Percentiles rank a stretch among this genome's conserved stretches.
phyloP scores from a whole-genome alignment of 202 grass and related monocot genomes.

The Elaeis oleifera region DNA sequence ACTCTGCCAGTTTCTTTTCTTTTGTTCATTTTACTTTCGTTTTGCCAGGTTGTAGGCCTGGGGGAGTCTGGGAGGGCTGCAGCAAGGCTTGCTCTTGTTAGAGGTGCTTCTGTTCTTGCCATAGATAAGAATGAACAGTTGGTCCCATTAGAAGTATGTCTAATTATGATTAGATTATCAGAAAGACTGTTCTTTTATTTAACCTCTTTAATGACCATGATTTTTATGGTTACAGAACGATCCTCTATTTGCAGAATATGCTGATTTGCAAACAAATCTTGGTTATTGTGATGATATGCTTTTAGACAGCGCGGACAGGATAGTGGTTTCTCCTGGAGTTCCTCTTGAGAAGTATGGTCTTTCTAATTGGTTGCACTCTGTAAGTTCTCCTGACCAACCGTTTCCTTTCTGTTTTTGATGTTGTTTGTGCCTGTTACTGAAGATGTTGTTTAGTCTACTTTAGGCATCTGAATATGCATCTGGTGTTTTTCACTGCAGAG shows the following conservation, averaged over 20 bases:
- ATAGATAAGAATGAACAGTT: slow-evolving; percentile 10
- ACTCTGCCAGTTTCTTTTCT: no score
- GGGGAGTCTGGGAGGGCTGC: slow-evolving; percentile 15
- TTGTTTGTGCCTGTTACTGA: no score
- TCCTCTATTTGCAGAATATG: slow-evolving; percentile 8
- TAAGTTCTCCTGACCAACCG: background rate
- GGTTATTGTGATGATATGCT: background rate
- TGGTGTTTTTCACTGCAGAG: no score
- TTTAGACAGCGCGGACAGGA: slow-evolving; percentile 1
- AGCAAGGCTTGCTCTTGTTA: slow-evolving; percentile 12
- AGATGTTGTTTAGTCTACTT: no score
- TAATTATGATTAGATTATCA: background rate
- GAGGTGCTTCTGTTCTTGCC: slow-evolving; percentile 23
- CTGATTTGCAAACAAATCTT: slow-evolving; percentile 3
- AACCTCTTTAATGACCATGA: background rate
- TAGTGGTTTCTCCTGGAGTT: slow-evolving; percentile 20
- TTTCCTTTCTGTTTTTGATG: background rate
- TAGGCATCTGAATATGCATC: no score
- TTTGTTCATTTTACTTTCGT: no score
- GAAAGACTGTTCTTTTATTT: background rate
- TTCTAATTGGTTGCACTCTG: slow-evolving; percentile 4
- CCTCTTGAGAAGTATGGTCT: slow-evolving; percentile 11
- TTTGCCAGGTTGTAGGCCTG: slow-evolving; percentile 15
- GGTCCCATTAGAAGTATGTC: slow-evolving; percentile 7
- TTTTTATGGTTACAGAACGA: slow-evolving; percentile 10